phyloP scores from a whole-genome alignment of 805 yeast genomes.

The Helenozyma rhizophorensis region DNA sequence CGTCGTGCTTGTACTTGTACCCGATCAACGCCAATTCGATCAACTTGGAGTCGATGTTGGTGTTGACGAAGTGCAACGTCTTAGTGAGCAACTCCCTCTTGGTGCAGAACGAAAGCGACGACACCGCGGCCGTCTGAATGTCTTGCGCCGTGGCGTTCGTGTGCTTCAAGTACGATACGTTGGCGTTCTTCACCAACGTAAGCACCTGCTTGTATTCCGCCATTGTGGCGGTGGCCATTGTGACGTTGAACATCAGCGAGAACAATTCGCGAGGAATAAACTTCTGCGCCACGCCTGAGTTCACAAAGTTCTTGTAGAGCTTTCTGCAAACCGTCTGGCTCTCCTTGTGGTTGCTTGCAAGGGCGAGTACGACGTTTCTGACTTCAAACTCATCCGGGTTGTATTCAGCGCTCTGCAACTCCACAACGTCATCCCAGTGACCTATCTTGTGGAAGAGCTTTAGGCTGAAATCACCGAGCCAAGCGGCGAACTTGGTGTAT shows the following conservation, averaged over 20 bases:
- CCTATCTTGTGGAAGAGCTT: slow-evolving; percentile 22
- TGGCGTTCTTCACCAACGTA: slow-evolving; percentile 48
- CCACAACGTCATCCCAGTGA: slow-evolving; percentile 21
- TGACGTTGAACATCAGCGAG: slow-evolving; percentile 39
- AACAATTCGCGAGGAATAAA: slow-evolving; percentile 50
- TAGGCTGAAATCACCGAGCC: slow-evolving; percentile 17
- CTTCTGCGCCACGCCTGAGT: slow-evolving; percentile 45
- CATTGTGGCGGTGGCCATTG: slow-evolving; percentile 33
- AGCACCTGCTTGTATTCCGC: slow-evolving; percentile 60
- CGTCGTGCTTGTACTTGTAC: slow-evolving; percentile 32
- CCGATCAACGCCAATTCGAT: slow-evolving; percentile 61
- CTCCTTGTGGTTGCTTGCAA: slow-evolving; percentile 29
- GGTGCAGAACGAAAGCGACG: slow-evolving; percentile 48
- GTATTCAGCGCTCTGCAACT: slow-evolving; percentile 12
- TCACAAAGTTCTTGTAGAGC: slow-evolving; percentile 42
- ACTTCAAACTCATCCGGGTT: slow-evolving; percentile 37
- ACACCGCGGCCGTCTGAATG: slow-evolving; percentile 53
- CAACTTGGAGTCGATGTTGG: slow-evolving; percentile 51
- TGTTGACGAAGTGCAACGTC: slow-evolving; percentile 52
- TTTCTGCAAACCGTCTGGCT: slow-evolving; percentile 31
- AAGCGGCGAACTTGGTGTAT: slow-evolving; percentile 19
- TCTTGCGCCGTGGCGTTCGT: slow-evolving; percentile 31
- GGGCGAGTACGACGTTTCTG: slow-evolving; percentile 39
- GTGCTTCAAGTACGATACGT: slow-evolving; percentile 38
- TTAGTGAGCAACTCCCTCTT: slow-evolving; percentile 45